Percentiles rank a stretch among this genome's conserved stretches.
These are phyloP conservation scores for Metschnikowia dekortorum DNA, from an alignment of 805 yeast genomes.

Conservation along the genomic window DNA sequence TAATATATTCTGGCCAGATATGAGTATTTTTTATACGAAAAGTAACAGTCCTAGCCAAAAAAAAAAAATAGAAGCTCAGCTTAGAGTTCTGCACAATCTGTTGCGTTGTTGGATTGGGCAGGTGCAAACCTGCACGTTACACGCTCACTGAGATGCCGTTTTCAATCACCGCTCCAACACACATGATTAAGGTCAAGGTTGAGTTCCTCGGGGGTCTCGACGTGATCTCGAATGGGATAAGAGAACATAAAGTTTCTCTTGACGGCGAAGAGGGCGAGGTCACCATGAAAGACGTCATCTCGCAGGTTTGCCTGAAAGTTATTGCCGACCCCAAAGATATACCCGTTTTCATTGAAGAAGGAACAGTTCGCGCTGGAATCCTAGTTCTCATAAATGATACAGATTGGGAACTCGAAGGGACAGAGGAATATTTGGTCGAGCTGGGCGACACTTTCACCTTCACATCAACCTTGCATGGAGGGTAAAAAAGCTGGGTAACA, in stretches of 20 bases:
- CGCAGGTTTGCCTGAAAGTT: constrained; percentile 49
- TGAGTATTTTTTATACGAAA: background rate
- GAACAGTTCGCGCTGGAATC: constrained; percentile 83
- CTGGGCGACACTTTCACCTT: constrained; percentile 76
- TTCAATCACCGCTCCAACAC: background rate
- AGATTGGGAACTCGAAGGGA: constrained; percentile 95
- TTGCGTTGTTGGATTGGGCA: background rate
- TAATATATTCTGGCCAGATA: background rate
- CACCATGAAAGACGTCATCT: constrained; percentile 50
- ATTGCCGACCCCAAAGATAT: constrained; percentile 58
- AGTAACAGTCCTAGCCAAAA: background rate
- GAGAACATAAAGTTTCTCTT: constrained; percentile 46
- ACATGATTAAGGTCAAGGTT: constrained; percentile 33
- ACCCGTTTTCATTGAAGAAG: constrained; percentile 78
- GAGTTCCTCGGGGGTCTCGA: constrained; percentile 77
- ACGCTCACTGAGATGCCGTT: constrained; percentile 1
- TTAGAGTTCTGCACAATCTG: background rate
- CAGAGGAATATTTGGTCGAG: constrained; percentile 73
- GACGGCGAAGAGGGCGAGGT: constrained; percentile 42
- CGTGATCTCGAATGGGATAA: constrained; percentile 59
- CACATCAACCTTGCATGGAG: constrained; percentile 94
- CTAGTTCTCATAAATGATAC: constrained; percentile 87
- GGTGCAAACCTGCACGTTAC: background rate
- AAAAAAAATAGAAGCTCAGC: too few species aligned
- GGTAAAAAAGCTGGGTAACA: constrained; percentile 37